Conservation (phyloP, 495 filamentous ascomycete species). For the Aspergillus sclerotiicarbonarius region DNA sequence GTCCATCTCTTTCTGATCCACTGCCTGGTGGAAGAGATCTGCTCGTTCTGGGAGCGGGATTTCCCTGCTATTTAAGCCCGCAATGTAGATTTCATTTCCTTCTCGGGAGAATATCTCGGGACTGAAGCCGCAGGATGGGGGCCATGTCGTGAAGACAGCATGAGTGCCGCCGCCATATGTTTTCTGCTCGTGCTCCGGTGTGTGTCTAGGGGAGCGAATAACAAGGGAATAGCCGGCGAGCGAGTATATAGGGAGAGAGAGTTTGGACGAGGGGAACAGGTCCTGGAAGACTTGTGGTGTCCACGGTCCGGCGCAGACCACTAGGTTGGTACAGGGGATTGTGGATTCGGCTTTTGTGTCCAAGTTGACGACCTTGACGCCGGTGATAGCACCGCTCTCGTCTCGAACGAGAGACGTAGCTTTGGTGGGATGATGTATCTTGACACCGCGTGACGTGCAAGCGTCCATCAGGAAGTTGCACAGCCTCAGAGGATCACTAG, state of each 20-base stretch:
- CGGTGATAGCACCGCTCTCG: conserved; percentile 42
- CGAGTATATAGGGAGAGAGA: conserved; percentile 53
- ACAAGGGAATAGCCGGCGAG: conserved; percentile 74
- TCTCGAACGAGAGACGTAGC: conserved; percentile 54
- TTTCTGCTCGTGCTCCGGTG: conserved; percentile 26
- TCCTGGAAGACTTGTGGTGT: conserved; percentile 57
- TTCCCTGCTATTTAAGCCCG: conserved; percentile 62
- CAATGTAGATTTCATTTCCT: conserved; percentile 68
- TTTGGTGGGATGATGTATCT: conserved; percentile 62
- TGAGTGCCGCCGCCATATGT: conserved; percentile 50
- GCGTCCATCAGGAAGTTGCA: conserved; percentile 62
- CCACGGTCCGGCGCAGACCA: conserved; percentile 72
- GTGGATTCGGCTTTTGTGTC: conserved; percentile 22
- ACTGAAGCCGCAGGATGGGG: conserved; percentile 49
- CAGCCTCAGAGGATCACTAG: conserved; percentile 57
- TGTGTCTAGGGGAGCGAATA: conserved; percentile 57
- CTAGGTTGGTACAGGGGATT: conserved; percentile 52
- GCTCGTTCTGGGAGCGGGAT: conserved; percentile 57
- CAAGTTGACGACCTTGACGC: conserved; percentile 44
- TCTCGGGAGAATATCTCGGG: conserved; percentile 71
- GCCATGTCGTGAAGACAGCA: conserved; percentile 65
- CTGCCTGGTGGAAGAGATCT: conserved; percentile 42
- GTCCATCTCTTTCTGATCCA: conserved; percentile 45
- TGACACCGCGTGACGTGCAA: conserved; percentile 58
- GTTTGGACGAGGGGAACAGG: conserved; percentile 58